These are phyloP conservation scores for Trametes coccinea DNA, from an alignment of 768 basidiomycete species.

Conservation along the genomic window DNA sequence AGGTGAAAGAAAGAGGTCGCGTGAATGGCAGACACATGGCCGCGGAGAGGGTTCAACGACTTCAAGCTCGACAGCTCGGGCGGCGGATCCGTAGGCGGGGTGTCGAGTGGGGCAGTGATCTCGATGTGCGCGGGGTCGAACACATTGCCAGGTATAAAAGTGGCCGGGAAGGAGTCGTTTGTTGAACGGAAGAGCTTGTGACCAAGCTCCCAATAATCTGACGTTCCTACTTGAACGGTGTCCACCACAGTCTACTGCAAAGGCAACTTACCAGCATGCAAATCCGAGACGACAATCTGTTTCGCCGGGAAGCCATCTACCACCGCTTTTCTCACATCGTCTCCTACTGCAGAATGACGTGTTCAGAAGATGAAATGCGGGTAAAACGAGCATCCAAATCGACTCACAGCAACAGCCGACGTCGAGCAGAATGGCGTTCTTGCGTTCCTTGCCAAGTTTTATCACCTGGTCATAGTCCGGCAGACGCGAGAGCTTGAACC, in stretches of 20 bases:
- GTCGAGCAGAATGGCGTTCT: conserved; percentile 14
- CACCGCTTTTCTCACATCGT: conserved; percentile 39
- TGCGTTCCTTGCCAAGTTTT: conserved; percentile 9
- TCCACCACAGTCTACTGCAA: no score
- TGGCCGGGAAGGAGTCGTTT: conserved; percentile 49
- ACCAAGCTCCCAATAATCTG: conserved; percentile 61
- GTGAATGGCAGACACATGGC: conserved; percentile 50
- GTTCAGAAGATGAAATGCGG: neutral
- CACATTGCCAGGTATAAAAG: conserved; percentile 55
- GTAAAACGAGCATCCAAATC: no score
- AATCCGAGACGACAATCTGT: conserved; percentile 39
- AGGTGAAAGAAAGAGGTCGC: conserved; percentile 50
- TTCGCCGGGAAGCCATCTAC: conserved; percentile 41
- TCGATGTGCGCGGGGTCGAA: conserved; percentile 48
- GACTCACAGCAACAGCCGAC: conserved; percentile 20
- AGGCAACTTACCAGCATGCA: conserved; percentile 31
- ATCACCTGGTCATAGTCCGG: conserved; percentile 15
- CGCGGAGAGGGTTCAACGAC: conserved; percentile 47
- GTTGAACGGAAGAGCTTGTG: conserved; percentile 58
- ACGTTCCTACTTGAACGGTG: neutral
- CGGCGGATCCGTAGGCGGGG: neutral
- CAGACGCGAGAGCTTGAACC: conserved; percentile 10
- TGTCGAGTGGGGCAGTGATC: conserved; percentile 27
- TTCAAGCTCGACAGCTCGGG: conserved; percentile 36
- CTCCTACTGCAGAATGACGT: conserved; percentile 33